Evolutionary conservation across 2,329 filamentous ascomycete genomes (phyloP).

Genomic region (Fusarium falciforme): DNA sequence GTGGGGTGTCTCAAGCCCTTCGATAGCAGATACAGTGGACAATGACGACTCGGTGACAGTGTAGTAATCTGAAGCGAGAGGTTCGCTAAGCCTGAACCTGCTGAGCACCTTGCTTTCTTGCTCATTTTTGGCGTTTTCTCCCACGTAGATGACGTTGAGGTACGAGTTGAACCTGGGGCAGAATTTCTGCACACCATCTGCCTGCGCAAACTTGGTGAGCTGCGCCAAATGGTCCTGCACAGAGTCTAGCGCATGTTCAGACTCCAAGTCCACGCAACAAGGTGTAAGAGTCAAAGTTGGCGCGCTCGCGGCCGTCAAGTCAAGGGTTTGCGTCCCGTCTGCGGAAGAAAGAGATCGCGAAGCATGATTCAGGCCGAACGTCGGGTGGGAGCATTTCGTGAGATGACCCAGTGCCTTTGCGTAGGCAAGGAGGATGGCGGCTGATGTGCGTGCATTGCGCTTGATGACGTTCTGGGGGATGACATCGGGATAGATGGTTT

Average conservation of each 20-base stretch:
- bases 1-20: neutral
- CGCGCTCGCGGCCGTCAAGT: slow-evolving; percentile 1
- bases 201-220: slow-evolving; percentile 5
- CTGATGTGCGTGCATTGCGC: neutral
- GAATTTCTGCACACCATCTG: neutral
- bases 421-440: slow-evolving; percentile 6
- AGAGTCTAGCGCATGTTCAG: neutral
- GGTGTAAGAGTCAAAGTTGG: slow-evolving; percentile 18
- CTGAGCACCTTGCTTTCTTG: neutral
- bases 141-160: slow-evolving; percentile 8
- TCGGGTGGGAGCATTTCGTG: neutral
- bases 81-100: slow-evolving; percentile 9
- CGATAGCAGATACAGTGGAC: neutral
- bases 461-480: neutral
- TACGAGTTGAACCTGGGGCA: slow-evolving; percentile 9
- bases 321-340: slow-evolving; percentile 3
- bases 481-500: neutral
- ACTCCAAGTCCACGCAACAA: neutral
- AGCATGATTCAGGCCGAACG: slow-evolving; percentile 20
- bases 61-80: slow-evolving; percentile 16
- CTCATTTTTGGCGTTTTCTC: neutral
- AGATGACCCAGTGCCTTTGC: neutral
- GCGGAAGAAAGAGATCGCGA: slow-evolving; percentile 10
- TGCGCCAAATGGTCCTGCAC: slow-evolving; percentile 17
- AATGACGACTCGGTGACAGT: neutral